Conservation (phyloP, 139 green algal species). For the Prasinococcaceae sp. region DNA sequence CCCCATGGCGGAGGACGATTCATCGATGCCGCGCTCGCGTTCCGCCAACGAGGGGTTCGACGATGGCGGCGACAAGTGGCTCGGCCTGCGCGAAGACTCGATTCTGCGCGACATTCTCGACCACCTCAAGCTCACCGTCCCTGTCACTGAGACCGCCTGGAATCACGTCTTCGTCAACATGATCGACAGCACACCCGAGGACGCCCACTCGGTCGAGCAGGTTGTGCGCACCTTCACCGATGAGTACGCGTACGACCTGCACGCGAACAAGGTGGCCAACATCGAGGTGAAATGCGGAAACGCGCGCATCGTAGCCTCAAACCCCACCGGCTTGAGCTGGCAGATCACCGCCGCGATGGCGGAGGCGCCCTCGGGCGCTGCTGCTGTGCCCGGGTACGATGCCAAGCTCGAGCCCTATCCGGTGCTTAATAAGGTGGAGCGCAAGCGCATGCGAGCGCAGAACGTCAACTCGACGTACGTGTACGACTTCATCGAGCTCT, state of each 20-base stretch:
- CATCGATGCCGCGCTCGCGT: no score
- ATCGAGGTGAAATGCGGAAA: conserved; percentile 6
- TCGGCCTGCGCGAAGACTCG: no score
- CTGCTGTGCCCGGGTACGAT: background rate
- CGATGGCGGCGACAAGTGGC: no score
- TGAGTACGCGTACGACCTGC: conserved; percentile 1
- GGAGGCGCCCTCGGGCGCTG: no score
- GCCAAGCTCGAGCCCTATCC: background rate
- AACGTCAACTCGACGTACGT: conserved; percentile 13
- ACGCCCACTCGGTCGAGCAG: background rate
- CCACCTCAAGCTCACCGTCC: background rate
- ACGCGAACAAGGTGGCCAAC: conserved; percentile 6
- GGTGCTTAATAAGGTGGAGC: conserved; percentile 10
- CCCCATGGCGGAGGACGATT: no score
- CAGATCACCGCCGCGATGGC: background rate
- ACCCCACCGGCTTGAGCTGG: conserved; percentile 9
- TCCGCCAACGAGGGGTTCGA: no score
- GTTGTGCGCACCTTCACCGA: conserved; percentile 4
- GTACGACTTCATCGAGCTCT: conserved; percentile 16
- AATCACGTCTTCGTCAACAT: conserved; percentile 20
- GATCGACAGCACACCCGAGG: background rate
- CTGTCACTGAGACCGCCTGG: conserved; percentile 4
- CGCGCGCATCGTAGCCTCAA: conserved; percentile 8
- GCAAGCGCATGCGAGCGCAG: conserved; percentile 13
- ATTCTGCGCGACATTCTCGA: no score